phyloP scores from a whole-genome alignment of 805 yeast genomes.

The Myxozyma neglecta region DNA sequence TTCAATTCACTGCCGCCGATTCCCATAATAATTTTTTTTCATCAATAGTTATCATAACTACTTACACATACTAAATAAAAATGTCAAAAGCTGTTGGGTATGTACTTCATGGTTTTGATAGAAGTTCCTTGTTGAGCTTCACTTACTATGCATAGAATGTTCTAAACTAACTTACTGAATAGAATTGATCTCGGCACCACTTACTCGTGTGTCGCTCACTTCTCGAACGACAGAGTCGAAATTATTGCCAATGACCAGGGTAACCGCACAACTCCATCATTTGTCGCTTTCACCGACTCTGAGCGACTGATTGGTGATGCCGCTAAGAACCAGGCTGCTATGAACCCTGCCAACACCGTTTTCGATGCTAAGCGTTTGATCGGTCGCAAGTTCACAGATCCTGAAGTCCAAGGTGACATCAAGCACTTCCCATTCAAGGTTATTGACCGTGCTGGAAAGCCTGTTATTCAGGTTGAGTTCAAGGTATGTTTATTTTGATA shows the following conservation, averaged over 20 bases:
- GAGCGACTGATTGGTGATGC: conserved; percentile 97
- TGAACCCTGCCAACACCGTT: conserved; percentile 91
- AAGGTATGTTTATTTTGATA: conserved; percentile 40
- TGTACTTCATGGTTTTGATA: not conserved
- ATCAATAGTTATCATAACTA: not conserved
- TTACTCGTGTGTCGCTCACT: conserved; percentile 94
- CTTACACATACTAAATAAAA: conserved; percentile 6
- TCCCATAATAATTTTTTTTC: not conserved
- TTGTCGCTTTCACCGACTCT: conserved; percentile 92
- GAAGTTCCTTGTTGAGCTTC: not conserved
- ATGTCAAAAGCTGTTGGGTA: conserved; percentile 55
- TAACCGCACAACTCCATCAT: conserved; percentile 96
- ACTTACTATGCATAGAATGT: not conserved
- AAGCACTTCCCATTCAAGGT: conserved; percentile 90
- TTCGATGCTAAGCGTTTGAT: conserved; percentile 95
- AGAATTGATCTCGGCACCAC: conserved; percentile 98
- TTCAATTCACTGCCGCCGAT: not conserved
- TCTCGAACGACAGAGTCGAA: conserved; percentile 83
- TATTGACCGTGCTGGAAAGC: conserved; percentile 77
- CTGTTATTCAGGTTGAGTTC: conserved; percentile 81
- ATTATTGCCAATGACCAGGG: conserved; percentile 97
- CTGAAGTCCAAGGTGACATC: conserved; percentile 73
- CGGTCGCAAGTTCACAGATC: conserved; percentile 77
- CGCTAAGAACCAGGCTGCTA: conserved; percentile 97
- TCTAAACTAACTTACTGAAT: conserved; percentile 6